phyloP scores from a whole-genome alignment of 257 asterid species.

The Nemophila menziesii region DNA sequence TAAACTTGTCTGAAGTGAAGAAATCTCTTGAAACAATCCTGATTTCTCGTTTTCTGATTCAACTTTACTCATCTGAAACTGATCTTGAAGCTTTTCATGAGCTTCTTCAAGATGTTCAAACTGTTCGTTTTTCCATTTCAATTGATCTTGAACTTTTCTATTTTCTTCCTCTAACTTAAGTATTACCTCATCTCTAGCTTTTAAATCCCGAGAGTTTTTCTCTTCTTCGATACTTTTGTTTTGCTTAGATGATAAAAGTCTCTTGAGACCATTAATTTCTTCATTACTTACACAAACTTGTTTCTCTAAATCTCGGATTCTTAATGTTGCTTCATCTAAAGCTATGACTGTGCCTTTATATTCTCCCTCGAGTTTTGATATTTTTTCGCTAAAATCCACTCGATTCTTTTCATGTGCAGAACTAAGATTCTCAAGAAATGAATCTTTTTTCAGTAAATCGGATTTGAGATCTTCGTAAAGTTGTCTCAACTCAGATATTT shows the following conservation, averaged over 20 bases:
- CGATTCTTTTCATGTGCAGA: conserved; percentile 53
- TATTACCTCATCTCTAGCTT: conserved; percentile 40
- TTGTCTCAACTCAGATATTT: conserved; percentile 26
- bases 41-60: conserved; percentile 75
- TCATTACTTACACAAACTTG: conserved; percentile 32
- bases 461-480: conserved; percentile 35
- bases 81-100: conserved; percentile 44
- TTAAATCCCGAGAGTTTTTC: conserved; percentile 19
- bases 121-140: conserved; percentile 91
- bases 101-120: conserved; percentile 76
- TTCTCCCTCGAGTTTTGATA: conserved; percentile 46
- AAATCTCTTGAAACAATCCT: conserved; percentile 44
- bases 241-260: conserved; percentile 22
- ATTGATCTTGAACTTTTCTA: conserved; percentile 44
- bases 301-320: conserved; percentile 40
- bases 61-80: conserved; percentile 40
- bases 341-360: conserved; percentile 38
- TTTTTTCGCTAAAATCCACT: conserved; percentile 39
- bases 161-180: conserved; percentile 52
- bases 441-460: conserved; percentile 40
- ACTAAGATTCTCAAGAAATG: conserved; percentile 35
- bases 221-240: conserved; percentile 26
- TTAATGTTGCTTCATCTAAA: conserved; percentile 54
- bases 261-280: conserved; percentile 49
- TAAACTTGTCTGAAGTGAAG: conserved; percentile 39